Evolutionary conservation across 1,284 basidiomycete species (phyloP).

Genomic region (Cryptococcus sp.): DNA sequence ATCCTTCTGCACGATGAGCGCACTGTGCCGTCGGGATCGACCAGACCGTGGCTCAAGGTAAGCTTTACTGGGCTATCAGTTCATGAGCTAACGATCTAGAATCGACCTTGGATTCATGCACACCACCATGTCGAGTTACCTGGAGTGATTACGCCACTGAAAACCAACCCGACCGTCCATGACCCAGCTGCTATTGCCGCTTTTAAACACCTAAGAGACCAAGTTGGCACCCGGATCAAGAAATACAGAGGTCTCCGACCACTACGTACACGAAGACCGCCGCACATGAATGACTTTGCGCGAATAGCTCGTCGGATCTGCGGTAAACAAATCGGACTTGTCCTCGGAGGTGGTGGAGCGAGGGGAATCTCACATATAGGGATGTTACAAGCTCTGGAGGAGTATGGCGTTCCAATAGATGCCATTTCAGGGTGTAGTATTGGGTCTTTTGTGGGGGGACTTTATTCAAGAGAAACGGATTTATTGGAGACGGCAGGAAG

Average conservation of each 20-base stretch:
- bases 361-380: conserved; percentile 91
- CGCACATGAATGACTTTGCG: conserved; percentile 87
- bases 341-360: conserved; percentile 93
- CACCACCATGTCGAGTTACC: conserved; percentile 47
- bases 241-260: conserved; percentile 72
- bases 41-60: conserved; percentile 89
- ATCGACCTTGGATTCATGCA: conserved; percentile 75
- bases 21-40: conserved; percentile 83
- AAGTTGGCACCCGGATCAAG: conserved; percentile 81
- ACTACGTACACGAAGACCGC: conserved; percentile 67
- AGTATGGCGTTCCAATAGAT: conserved; percentile 88
- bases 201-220: conserved; percentile 69
- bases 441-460: conserved; percentile 87
- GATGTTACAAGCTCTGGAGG: conserved; percentile 82
- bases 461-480: conserved; percentile 92
- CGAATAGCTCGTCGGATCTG: conserved; percentile 85
- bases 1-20: conserved; percentile 90
- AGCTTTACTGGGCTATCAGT: conserved; percentile 8
- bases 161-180: conserved; percentile 56
- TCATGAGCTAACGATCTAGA: conserved; percentile 49
- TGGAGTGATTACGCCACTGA: conserved; percentile 56
- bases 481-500: conserved; percentile 78
- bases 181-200: conserved; percentile 87
- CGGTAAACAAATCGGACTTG: conserved; percentile 87
- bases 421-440: conserved; percentile 85